phyloP scores from a whole-genome alignment of 148 eudicot genomes.

The Cornus kousa region DNA sequence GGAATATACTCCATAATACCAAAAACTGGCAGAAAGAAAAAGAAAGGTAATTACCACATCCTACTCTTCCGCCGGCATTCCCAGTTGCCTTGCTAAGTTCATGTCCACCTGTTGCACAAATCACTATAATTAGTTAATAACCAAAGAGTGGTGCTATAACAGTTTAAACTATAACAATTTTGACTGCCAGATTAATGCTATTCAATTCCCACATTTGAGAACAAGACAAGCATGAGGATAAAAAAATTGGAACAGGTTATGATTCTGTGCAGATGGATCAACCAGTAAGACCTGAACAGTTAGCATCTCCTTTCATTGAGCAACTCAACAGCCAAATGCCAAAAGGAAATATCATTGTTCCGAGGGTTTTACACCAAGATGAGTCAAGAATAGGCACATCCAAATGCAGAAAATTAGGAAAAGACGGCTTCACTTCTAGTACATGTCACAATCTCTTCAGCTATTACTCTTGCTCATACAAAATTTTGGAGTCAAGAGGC shows the following conservation, averaged over 20 bases:
- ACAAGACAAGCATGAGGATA: neutral
- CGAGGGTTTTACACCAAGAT: neutral
- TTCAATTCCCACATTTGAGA: neutral
- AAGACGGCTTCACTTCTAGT: neutral
- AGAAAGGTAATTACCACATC: conserved; percentile 61
- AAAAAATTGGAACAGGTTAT: neutral
- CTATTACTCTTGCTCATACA: neutral
- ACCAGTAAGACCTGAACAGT: neutral
- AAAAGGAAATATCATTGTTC: neutral
- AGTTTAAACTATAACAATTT: neutral
- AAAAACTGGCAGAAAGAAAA: neutral
- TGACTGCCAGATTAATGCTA: neutral
- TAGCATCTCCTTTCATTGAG: neutral
- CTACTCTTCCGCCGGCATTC: conserved; percentile 88
- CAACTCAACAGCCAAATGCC: neutral
- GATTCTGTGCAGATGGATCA: neutral
- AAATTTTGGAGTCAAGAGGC: too few relatives aligned
- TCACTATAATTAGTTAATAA: conserved; percentile 12
- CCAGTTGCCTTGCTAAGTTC: conserved; percentile 96
- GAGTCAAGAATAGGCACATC: neutral
- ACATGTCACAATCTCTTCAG: neutral
- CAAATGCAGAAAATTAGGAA: neutral
- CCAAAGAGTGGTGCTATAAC: neutral
- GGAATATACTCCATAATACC: neutral
- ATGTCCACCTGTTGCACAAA: conserved; percentile 66